A percentile compares a stretch with the other conserved stretches of the same genome.
These are phyloP conservation scores for Boletales sp. DNA, from an alignment of 768 basidiomycete species.

Conservation along the genomic window DNA sequence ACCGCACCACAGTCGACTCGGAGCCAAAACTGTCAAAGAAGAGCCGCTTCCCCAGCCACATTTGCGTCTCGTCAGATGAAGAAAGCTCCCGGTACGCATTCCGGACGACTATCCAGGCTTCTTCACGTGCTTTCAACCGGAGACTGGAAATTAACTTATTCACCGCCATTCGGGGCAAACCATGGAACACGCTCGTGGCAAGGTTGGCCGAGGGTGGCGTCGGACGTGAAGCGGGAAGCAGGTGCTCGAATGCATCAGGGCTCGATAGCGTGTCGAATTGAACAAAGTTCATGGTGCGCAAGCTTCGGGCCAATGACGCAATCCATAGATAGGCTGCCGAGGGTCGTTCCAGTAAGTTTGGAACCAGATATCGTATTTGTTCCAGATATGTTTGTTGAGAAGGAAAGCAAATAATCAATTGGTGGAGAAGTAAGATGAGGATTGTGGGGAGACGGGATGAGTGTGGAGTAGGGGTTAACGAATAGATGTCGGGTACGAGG, in stretches of 20 bases:
- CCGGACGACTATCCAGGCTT: constrained; percentile 59
- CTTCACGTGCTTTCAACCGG: constrained; percentile 47
- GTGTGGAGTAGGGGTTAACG: constrained; percentile 10
- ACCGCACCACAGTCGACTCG: constrained; percentile 23
- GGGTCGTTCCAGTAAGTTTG: constrained; percentile 34
- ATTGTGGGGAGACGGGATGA: constrained; percentile 29
- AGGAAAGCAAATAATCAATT: constrained; percentile 56
- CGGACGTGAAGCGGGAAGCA: constrained; percentile 13
- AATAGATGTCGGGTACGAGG: constrained; percentile 51
- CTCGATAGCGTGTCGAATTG: constrained; percentile 45
- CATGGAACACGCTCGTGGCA: not conserved
- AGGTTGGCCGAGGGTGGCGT: constrained; percentile 2
- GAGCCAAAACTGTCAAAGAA: constrained; percentile 38
- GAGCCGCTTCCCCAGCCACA: constrained; percentile 50
- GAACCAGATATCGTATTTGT: constrained; percentile 19
- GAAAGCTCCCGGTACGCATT: constrained; percentile 61
- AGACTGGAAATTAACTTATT: constrained; percentile 43
- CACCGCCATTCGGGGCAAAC: constrained; percentile 42
- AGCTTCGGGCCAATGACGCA: constrained; percentile 42
- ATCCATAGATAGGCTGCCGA: constrained; percentile 50
- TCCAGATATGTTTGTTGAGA: constrained; percentile 54
- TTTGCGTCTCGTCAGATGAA: constrained; percentile 34
- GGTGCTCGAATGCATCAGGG: constrained; percentile 20
- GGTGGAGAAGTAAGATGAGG: constrained; percentile 55
- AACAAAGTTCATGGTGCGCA: constrained; percentile 55